phyloP scores from a whole-genome alignment of 495 filamentous ascomycete species.

The Xylaria scruposa region DNA sequence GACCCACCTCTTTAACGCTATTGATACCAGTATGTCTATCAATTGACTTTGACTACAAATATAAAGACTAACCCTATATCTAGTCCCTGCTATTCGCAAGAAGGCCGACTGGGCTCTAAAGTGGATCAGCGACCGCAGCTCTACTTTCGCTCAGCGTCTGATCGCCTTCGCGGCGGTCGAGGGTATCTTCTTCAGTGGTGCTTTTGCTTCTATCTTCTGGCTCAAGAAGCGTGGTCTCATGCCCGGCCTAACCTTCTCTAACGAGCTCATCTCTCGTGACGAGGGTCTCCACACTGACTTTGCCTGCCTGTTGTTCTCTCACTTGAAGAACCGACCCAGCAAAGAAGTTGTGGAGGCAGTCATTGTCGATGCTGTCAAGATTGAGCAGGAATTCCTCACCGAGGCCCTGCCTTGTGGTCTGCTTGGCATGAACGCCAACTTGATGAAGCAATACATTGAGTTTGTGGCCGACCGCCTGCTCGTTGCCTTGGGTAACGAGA shows the following conservation, averaged over 20 bases:
- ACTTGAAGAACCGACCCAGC: constrained; percentile 88
- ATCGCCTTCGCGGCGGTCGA: constrained; percentile 98
- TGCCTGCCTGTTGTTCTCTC: constrained; percentile 93
- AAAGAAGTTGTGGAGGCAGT: constrained; percentile 81
- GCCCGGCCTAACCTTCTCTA: constrained; percentile 98
- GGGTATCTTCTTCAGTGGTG: constrained; percentile 99
- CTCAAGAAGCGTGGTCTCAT: constrained; percentile 99
- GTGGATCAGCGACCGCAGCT: constrained; percentile 92
- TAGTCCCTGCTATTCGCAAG: constrained; percentile 92
- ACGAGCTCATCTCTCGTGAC: constrained; percentile 99
- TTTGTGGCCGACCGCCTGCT: constrained; percentile 97
- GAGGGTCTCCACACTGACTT: constrained; percentile 99
- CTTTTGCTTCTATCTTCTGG: constrained; percentile 99
- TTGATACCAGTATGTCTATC: constrained; percentile 81
- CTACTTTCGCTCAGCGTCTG: constrained; percentile 93
- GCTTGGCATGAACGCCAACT: constrained; percentile 94
- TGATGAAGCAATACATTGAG: constrained; percentile 99
- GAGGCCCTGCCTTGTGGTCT: constrained; percentile 91
- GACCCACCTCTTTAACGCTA: constrained; percentile 94
- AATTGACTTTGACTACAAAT: constrained; percentile 10
- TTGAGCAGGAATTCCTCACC: constrained; percentile 98
- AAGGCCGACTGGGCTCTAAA: constrained; percentile 97
- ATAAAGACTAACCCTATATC: constrained; percentile 30
- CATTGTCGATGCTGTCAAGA: constrained; percentile 90
- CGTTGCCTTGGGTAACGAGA: constrained; percentile 88